Base-by-base conservation (phyloP, 345 rosid species). In the Adansonia digitata region DNA sequence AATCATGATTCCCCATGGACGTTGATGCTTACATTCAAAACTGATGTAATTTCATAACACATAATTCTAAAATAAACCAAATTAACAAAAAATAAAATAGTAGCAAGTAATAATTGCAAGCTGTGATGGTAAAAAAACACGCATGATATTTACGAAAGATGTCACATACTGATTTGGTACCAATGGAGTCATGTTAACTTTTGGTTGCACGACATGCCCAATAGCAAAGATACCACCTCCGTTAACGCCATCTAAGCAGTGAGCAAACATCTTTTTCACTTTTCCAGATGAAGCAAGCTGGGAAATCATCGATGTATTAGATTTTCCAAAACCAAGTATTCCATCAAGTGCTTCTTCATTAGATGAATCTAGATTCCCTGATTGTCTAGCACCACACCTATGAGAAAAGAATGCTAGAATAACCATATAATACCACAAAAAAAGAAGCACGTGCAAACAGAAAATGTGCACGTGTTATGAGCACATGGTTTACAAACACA, bases 201-300 rank as follows among this genome's bases (percentile, higher is more conserved):
- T 88, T 74, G 98, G 99, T 55, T 91, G 91, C 75, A 93, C 98
- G 74, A 95, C 98, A 75, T 85, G 93, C 56, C 99, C 99, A 67
- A 95, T 95, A 20, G 96, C 99, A 85, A 95, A 95, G 78, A 95
- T 95, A 62, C 99, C 99, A 68, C 98, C 98, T 26, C 99, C 98
- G 86, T 89, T 95, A 75, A 78, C 79, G 75, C 94, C 88, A 88
- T 93, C 97, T 72, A 95, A 85, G 88, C 99, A 95, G 85, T 95
- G 99, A 64, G 98, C 97, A 85, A 95, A 95, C 85, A 90, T 91
- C 79, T 90, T 91, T 84, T 85, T 91, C 83, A 91, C 94, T 75
- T 86, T 85, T 77, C 97, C 90, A 72, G 97, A 87, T 27, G 93
- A 81, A 70, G 98, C 92, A 74, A 95, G 85, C 73, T 95, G 99